Evolutionary conservation across 768 basidiomycete species (phyloP), one percentile per base, ranked within the genome.

Genomic region (Melanogaster broomeanus): DNA sequence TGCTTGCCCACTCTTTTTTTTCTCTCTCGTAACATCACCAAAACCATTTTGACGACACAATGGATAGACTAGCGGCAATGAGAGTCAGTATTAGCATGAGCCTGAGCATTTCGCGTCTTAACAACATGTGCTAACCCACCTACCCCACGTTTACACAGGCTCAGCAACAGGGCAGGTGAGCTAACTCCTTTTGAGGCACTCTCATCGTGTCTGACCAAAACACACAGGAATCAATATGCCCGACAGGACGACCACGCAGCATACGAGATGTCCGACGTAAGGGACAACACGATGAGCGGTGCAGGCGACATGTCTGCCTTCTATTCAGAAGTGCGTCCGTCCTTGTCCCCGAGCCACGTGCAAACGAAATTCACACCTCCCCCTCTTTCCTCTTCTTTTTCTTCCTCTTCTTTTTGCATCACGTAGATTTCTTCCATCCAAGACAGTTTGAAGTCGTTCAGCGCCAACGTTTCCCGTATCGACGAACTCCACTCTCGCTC

Each of bases 61-160:
- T 93, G 82, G 92, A 95, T 76, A 84, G 93, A 79, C 81, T 95
- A 58, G 92, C 90, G 62, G 89, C 87, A 56, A 83, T 89, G 84
- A 83, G 90, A 74, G 89, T 90, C 52, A 52, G 83, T 67, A 3
- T 34, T 24, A 15, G 31, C 31, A 31, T 13, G 31, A 31, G 12
- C 31, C 15, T 35, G 3, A 15, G 28, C 15, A 2, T 10, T 45
- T 40, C 0, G 7, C 5, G 27, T 45, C 21, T 13, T 42, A n/a
- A 11, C 35, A 13, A 25, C 42, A 10, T 41, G n/a, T n/a, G 31
- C 57, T 66, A 28, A 64, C 3, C 41, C 9, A n/a, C n/a, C 31
- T 33, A 22, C 19, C 31, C 27, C 21, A n/a, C 37, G 22, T 40
- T 19, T 3, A 11, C 50, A 24, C 56, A 88, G 86, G 87, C 87